These are phyloP conservation scores for Prunus padus DNA, from an alignment of 306 rosid species.

Conservation along the genomic window DNA sequence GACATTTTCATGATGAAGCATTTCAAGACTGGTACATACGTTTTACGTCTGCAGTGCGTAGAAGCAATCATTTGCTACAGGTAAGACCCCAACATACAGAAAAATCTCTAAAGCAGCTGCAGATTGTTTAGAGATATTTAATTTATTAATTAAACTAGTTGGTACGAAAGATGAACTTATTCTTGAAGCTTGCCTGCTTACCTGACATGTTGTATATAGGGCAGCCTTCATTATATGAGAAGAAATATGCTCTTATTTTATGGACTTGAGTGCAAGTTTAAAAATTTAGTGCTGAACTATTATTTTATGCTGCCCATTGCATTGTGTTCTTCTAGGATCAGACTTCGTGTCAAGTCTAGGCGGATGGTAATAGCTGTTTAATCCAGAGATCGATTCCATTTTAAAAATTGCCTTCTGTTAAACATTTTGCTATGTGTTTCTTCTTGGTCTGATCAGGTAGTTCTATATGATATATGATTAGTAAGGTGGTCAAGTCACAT, in stretches of 20 bases:
- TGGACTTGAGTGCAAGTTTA: background rate
- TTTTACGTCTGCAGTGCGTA: background rate
- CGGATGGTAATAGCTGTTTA: background rate
- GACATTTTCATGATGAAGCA: conserved; percentile 14
- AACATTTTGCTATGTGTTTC: background rate
- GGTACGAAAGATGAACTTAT: conserved; percentile 4
- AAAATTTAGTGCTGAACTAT: background rate
- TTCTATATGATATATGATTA: background rate
- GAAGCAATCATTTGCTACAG: background rate
- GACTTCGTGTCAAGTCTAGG: background rate
- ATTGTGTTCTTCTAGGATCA: background rate
- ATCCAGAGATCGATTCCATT: background rate
- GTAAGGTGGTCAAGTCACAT: background rate
- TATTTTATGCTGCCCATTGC: background rate
- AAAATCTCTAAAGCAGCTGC: background rate
- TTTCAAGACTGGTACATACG: conserved; percentile 3
- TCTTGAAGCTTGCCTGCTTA: background rate
- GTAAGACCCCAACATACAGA: background rate
- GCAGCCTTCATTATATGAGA: background rate
- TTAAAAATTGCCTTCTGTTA: background rate
- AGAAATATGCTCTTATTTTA: background rate
- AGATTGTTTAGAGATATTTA: conserved; percentile 1
- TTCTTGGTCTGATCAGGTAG: background rate
- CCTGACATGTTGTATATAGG: conserved; percentile 12
- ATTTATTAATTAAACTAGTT: background rate